Evolutionary conservation across 441 rosid species (phyloP).

Genomic region (Syzygium syzygioides): DNA sequence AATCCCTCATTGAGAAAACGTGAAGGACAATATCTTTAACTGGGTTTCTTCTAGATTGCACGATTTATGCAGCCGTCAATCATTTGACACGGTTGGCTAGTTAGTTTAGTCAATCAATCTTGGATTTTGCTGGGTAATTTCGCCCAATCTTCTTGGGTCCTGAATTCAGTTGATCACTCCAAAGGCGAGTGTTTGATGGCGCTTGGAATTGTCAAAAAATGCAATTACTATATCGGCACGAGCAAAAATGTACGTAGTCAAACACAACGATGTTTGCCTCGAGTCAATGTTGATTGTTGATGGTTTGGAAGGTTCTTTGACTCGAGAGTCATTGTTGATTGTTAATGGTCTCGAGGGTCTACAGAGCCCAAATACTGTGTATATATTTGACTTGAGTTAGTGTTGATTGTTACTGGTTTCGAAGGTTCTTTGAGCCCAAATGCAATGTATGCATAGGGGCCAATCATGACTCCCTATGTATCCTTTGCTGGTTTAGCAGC

Average conservation of each 20-base stretch:
- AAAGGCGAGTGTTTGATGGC: neutral
- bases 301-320: neutral
- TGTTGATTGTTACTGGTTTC: neutral
- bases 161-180: neutral
- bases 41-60: neutral
- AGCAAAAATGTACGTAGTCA: neutral
- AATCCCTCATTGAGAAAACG: no score
- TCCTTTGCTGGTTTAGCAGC: neutral
- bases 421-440: conserved; percentile 20
- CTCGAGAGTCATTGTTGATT: neutral
- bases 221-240: neutral
- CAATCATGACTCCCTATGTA: neutral
- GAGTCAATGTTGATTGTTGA: conserved; percentile 1
- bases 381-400: neutral
- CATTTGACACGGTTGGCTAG: neutral
- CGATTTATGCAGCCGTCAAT: neutral
- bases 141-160: neutral
- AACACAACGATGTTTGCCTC: neutral
- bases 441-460: neutral
- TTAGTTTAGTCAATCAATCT: conserved; percentile 1
- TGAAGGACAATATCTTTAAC: neutral
- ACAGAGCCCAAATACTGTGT: neutral
- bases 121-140: neutral
- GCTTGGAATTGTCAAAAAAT: neutral
- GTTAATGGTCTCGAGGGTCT: neutral